These are phyloP conservation scores for Gomphus sp. DNA, from an alignment of 1,284 basidiomycete genomes.

Conservation along the genomic window DNA sequence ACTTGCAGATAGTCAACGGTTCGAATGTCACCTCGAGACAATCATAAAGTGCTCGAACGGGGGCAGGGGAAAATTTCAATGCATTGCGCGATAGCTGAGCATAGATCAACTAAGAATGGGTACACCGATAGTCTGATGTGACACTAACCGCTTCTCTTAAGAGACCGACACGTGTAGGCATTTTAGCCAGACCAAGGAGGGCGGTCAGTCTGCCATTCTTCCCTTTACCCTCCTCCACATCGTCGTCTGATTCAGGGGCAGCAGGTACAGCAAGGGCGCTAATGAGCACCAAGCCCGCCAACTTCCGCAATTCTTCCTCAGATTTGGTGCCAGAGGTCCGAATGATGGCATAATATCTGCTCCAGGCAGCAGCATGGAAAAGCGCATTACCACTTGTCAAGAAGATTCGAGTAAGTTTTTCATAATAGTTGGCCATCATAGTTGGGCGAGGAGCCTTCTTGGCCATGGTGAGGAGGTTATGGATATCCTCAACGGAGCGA, in stretches of 20 bases:
- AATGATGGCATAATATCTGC: slow-evolving; percentile 69
- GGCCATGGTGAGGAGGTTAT: slow-evolving; percentile 88
- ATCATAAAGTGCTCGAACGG: slow-evolving; percentile 78
- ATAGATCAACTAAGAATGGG: slow-evolving; percentile 10
- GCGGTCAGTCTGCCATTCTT: slow-evolving; percentile 76
- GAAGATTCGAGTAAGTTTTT: slow-evolving; percentile 96
- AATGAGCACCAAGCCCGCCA: slow-evolving; percentile 90
- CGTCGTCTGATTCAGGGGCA: slow-evolving; percentile 38
- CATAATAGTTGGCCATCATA: slow-evolving; percentile 99
- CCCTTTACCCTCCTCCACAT: slow-evolving; percentile 56
- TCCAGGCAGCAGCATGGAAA: slow-evolving; percentile 97
- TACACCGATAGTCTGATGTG: neutral
- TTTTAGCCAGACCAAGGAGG: slow-evolving; percentile 77
- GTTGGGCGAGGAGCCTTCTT: slow-evolving; percentile 87
- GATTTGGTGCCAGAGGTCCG: slow-evolving; percentile 60
- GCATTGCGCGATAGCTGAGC: slow-evolving; percentile 73
- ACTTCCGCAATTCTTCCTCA: slow-evolving; percentile 71
- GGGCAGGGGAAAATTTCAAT: slow-evolving; percentile 72
- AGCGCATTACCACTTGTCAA: slow-evolving; percentile 88
- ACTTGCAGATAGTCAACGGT: slow-evolving; percentile 80
- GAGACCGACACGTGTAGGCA: slow-evolving; percentile 81
- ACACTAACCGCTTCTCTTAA: slow-evolving; percentile 75
- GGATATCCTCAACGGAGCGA: slow-evolving; percentile 96
- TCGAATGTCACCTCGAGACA: slow-evolving; percentile 94
- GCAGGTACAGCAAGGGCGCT: slow-evolving; percentile 93